Evolutionary conservation across 768 basidiomycete species (phyloP).

Genomic region (Hygrocybe punicea): DNA sequence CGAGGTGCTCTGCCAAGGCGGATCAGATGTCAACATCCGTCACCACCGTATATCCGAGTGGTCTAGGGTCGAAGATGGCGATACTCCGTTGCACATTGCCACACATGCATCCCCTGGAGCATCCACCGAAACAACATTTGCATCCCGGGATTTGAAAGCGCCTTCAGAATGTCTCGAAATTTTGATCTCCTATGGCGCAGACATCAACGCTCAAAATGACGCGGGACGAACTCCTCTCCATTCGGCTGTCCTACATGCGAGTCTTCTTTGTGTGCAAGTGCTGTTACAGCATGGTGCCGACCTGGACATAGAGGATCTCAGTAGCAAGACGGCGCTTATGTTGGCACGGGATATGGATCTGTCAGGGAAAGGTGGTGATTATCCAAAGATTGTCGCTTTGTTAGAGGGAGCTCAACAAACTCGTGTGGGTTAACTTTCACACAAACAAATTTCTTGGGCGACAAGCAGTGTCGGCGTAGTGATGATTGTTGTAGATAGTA

Average conservation of each 20-base stretch:
- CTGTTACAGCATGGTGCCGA: background rate
- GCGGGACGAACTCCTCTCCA: background rate
- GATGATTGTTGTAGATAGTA: too few relatives aligned
- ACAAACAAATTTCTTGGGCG: too few relatives aligned
- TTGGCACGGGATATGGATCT: too few relatives aligned
- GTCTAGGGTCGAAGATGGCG: background rate
- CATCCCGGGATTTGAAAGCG: too few relatives aligned
- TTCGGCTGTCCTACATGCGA: background rate
- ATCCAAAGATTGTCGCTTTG: too few relatives aligned
- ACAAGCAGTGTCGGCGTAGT: too few relatives aligned
- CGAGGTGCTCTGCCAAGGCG: background rate
- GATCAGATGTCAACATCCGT: background rate
- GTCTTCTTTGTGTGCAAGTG: background rate
- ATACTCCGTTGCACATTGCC: background rate
- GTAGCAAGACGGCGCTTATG: too few relatives aligned
- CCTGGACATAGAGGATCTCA: too few relatives aligned
- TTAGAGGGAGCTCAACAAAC: too few relatives aligned
- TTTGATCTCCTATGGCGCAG: background rate
- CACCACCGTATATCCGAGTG: background rate
- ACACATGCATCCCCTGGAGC: background rate
- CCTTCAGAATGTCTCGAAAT: background rate
- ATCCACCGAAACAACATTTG: too few relatives aligned
- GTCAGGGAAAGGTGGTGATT: too few relatives aligned
- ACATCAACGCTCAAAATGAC: background rate
- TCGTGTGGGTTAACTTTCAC: too few relatives aligned